A percentile compares a stretch with the other conserved stretches of the same genome.
Conservation (phyloP, 148 eudicot species). For the Linanthus parryae region DNA sequence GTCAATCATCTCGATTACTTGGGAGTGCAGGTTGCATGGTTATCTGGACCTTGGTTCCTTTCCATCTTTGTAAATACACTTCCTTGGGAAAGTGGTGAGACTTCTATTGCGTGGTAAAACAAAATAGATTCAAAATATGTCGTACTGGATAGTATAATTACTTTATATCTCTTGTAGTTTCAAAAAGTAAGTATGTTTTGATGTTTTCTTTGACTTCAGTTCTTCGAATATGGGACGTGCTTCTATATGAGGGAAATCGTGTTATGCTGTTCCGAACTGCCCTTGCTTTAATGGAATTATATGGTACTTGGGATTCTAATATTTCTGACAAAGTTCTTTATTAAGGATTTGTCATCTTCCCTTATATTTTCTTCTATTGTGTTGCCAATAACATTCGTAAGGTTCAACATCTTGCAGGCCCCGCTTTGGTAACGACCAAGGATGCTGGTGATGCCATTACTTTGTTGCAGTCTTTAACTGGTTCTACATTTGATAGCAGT, state of each 20-base stretch:
- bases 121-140: neutral
- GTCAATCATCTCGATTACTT: slow-evolving; percentile 93
- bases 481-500: slow-evolving; percentile 97
- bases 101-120: neutral
- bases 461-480: slow-evolving; percentile 69
- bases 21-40: slow-evolving; percentile 93
- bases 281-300: slow-evolving; percentile 92
- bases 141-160: no score
- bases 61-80: slow-evolving; percentile 84
- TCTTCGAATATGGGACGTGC: slow-evolving; percentile 94
- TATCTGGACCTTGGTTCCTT: slow-evolving; percentile 92
- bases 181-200: neutral
- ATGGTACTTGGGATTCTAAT: slow-evolving; percentile 41
- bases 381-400: slow-evolving; percentile 2
- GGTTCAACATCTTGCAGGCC: slow-evolving; percentile 47
- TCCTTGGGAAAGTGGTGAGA: slow-evolving; percentile 98
- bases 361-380: neutral
- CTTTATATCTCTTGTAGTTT: slow-evolving; percentile 3
- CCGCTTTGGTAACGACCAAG: slow-evolving; percentile 71
- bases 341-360: neutral
- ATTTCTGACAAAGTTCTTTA: neutral
- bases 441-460: slow-evolving; percentile 92
- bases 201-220: slow-evolving; percentile 37
- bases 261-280: slow-evolving; percentile 94
- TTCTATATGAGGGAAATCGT: slow-evolving; percentile 92